phyloP scores from a whole-genome alignment of 169 alveolate species.

The Amoebophrya sp. region DNA sequence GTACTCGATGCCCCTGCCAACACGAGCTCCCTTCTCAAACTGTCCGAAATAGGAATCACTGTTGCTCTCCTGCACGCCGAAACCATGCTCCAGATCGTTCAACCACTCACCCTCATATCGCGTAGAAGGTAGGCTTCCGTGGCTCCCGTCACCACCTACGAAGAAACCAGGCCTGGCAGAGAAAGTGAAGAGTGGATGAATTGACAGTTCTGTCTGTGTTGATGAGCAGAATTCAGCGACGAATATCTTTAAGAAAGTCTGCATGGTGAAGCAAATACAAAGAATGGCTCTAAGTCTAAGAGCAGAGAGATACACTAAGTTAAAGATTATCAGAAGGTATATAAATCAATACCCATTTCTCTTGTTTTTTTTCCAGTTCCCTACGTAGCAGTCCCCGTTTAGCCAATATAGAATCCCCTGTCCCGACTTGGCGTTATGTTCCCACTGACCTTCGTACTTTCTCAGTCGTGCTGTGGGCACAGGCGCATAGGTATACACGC shows the following conservation, averaged over 20 bases:
- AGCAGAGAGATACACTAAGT: too few species aligned
- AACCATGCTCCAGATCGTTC: not conserved
- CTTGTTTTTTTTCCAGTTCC: not conserved
- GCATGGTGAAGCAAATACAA: too few species aligned
- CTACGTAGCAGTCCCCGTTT: constrained; percentile 4
- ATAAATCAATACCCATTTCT: not conserved
- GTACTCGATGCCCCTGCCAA: not conserved
- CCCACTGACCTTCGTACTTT: not conserved
- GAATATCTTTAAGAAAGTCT: too few species aligned
- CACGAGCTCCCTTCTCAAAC: not conserved
- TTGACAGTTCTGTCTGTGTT: too few species aligned
- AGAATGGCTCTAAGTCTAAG: too few species aligned
- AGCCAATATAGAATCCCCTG: not conserved
- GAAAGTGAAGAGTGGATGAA: too few species aligned
- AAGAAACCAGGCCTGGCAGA: too few species aligned
- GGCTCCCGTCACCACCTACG: not conserved
- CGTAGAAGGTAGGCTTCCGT: not conserved
- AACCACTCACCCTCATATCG: not conserved
- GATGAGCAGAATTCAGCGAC: too few species aligned
- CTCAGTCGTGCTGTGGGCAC: not conserved
- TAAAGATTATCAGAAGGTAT: too few species aligned
- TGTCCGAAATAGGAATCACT: not conserved
- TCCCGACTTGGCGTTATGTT: not conserved
- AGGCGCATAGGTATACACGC: not conserved
- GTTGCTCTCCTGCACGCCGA: not conserved